Evolutionary conservation across 352 stramenopile species (phyloP).

Genomic region (Phytophthora parvispora): DNA sequence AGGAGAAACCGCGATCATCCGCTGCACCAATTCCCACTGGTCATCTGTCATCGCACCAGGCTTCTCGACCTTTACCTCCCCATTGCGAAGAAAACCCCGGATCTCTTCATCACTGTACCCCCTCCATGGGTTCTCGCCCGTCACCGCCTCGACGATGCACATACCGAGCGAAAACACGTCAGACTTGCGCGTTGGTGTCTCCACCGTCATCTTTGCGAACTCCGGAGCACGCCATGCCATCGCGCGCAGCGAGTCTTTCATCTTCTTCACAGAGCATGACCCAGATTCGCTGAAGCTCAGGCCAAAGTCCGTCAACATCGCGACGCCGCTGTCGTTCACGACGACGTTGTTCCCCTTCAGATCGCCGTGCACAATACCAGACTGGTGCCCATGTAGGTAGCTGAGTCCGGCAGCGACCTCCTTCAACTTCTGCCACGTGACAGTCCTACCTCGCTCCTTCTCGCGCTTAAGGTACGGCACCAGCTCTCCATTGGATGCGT

Average conservation of each 20-base stretch:
- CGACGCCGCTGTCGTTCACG: constrained; percentile 26
- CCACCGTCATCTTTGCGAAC: background rate
- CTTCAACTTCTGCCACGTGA: constrained; percentile 17
- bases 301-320: constrained; percentile 52
- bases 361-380: constrained; percentile 44
- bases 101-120: too few species aligned
- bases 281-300: constrained; percentile 5
- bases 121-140: background rate
- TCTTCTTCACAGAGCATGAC: constrained; percentile 14
- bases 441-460: background rate
- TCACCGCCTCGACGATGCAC: background rate
- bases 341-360: constrained; percentile 35
- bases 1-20: too few species aligned
- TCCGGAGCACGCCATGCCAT: background rate
- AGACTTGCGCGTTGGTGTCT: background rate
- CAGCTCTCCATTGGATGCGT: constrained; percentile 17
- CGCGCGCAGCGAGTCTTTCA: background rate
- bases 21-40: too few species aligned
- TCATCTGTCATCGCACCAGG: too few species aligned
- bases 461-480: constrained; percentile 13
- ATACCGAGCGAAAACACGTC: background rate
- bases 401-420: constrained; percentile 24
- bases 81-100: too few species aligned
- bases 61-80: too few species aligned
- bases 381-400: constrained; percentile 17